Percentiles rank a stretch among this genome's conserved stretches.
Evolutionary conservation across 148 eudicot species (phyloP).

Genomic region (Nyssa sinensis): DNA sequence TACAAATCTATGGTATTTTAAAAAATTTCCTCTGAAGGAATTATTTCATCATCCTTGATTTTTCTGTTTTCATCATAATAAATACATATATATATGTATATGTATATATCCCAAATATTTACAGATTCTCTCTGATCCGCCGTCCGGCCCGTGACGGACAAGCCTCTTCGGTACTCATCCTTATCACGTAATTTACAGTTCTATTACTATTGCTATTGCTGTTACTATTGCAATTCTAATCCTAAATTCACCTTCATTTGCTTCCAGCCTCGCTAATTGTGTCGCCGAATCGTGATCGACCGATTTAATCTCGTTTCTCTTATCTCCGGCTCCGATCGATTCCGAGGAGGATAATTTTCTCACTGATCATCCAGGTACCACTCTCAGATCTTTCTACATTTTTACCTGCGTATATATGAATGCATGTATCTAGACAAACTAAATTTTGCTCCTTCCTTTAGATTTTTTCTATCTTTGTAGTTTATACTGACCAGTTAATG

Average conservation of each 20-base stretch:
- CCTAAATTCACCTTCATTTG: background rate
- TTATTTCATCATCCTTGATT: background rate
- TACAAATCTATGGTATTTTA: background rate
- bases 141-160: background rate
- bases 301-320: conserved; percentile 7
- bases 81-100: background rate
- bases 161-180: background rate
- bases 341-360: background rate
- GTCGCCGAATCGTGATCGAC: conserved; percentile 7
- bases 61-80: background rate
- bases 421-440: background rate
- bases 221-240: background rate
- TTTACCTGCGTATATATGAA: background rate
- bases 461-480: background rate
- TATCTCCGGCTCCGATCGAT: conserved; percentile 5
- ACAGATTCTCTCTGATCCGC: background rate
- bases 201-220: background rate
- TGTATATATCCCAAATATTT: background rate
- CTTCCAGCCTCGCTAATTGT: background rate
- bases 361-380: conserved; percentile 9
- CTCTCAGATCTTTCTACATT: conserved; percentile 2
- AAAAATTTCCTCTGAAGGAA: background rate
- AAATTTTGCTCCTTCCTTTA: background rate
- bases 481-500: background rate
- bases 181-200: too few relatives aligned